phyloP scores from a whole-genome alignment of 305 asterid genomes.

The Coffea humblotiana region DNA sequence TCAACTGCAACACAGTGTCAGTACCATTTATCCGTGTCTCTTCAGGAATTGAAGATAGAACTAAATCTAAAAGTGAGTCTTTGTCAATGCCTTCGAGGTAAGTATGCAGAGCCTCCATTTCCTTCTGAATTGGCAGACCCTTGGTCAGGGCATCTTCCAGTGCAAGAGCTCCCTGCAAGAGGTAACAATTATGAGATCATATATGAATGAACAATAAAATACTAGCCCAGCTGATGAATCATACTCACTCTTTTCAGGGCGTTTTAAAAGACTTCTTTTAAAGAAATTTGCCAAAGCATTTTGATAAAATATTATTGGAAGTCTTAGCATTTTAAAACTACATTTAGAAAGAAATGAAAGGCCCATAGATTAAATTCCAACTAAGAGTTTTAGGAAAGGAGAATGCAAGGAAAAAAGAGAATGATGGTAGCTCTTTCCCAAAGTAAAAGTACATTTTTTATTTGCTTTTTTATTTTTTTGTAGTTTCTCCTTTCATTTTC shows the following conservation, averaged over 20 bases:
- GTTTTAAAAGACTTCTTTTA: neutral
- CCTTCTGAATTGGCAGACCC: constrained; percentile 86
- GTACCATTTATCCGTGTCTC: constrained; percentile 67
- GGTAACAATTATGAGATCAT: constrained; percentile 17
- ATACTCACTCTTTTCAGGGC: constrained; percentile 5
- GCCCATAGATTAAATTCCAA: neutral
- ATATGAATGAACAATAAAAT: constrained; percentile 10
- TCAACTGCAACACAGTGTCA: constrained; percentile 71
- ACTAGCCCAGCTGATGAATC: neutral
- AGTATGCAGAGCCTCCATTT: constrained; percentile 60
- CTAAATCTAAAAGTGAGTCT: constrained; percentile 60
- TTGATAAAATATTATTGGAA: neutral
- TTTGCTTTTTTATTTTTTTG: no score
- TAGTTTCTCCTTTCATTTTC: no score
- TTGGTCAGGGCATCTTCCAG: constrained; percentile 85
- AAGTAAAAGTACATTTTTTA: neutral
- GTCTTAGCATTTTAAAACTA: neutral
- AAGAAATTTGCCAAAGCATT: neutral
- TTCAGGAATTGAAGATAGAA: constrained; percentile 86
- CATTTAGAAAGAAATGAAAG: neutral
- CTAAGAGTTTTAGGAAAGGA: neutral
- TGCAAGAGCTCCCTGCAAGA: constrained; percentile 79
- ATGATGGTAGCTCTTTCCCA: neutral
- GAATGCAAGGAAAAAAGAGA: neutral
- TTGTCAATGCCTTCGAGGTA: constrained; percentile 73